These are phyloP conservation scores for Verruconis gallopava DNA, from an alignment of 2,329 filamentous ascomycete species.

Conservation along the genomic window DNA sequence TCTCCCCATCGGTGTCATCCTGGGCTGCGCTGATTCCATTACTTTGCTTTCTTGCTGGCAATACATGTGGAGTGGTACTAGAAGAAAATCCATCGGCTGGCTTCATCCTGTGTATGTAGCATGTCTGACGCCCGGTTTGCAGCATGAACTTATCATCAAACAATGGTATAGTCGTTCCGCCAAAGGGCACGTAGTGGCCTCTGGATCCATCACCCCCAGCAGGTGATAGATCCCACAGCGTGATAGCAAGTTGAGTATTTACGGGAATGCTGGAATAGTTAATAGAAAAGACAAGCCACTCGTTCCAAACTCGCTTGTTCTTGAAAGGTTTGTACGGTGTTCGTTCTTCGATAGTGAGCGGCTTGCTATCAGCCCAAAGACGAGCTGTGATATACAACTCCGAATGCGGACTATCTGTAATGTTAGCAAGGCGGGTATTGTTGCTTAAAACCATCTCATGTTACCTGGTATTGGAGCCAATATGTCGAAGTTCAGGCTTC, in stretches of 20 bases:
- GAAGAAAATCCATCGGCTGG: slow-evolving; percentile 74
- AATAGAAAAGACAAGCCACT: slow-evolving; percentile 85
- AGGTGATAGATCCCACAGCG: slow-evolving; percentile 86
- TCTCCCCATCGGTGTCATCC: slow-evolving; percentile 40
- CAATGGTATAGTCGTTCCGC: slow-evolving; percentile 81
- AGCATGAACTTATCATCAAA: slow-evolving; percentile 88
- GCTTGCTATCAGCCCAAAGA: slow-evolving; percentile 92
- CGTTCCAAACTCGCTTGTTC: slow-evolving; percentile 66
- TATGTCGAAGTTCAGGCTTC: slow-evolving; percentile 67
- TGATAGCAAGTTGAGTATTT: slow-evolving; percentile 78
- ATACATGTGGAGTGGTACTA: slow-evolving; percentile 61
- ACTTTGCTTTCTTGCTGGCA: slow-evolving; percentile 36
- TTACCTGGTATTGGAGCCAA: slow-evolving; percentile 72
- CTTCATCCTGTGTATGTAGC: slow-evolving; percentile 67
- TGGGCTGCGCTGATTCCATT: not conserved
- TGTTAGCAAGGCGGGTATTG: slow-evolving; percentile 9
- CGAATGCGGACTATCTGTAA: slow-evolving; percentile 50
- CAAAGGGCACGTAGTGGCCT: slow-evolving; percentile 78
- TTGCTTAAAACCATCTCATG: too few relatives aligned
- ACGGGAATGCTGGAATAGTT: slow-evolving; percentile 69
- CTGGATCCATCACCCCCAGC: slow-evolving; percentile 56
- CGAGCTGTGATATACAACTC: slow-evolving; percentile 90
- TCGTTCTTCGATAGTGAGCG: slow-evolving; percentile 79
- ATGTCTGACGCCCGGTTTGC: slow-evolving; percentile 86
- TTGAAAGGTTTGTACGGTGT: slow-evolving; percentile 90